Base-by-base conservation (phyloP, 2,329 filamentous ascomycete genomes). In the Pyrenochaeta sp. region DNA sequence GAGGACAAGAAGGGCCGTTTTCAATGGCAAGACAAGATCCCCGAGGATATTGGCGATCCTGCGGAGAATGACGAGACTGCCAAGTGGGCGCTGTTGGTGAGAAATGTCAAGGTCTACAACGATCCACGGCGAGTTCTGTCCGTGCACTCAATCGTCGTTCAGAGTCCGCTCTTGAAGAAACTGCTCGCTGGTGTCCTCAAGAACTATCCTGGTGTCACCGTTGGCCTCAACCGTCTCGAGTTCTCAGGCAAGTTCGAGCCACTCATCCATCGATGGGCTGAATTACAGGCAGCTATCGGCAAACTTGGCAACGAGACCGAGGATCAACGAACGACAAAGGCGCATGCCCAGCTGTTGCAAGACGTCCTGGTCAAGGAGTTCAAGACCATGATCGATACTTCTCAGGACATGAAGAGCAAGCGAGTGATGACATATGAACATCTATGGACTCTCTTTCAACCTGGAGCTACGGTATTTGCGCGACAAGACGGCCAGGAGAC, bases 201-300 rank as follows among this genome's bases (percentile, higher is more conserved):
- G 2, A 82, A 79, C 14, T 89, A 89, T 52, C 83, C 85, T 0
- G 86, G 87, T 1, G 78, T 90, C 29, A 84, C 85, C 1, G 82
- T 83, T 23, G 81, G 79, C n/a, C 77, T 90, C 11, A 80, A 85
- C n/a, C 82, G 85, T 1, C 78, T 90, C 1, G 84, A 85, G 51
- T 88, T 91, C 55, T 71, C 75, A 9, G 82, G 81, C 0, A 85
- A 84, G 0, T 90, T 90, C 54, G 78, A 85, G 62, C 84, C 85
- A 0, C 84, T 91, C 43, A 84, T 90, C 35, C 87, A 91, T 71
- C 82, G 87, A 29, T 90, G 87, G 86, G 75, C 68, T 0, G 69
- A 75, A 40, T 61, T 80, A n/a, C 61, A 68, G 21, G 44, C 57
- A 4, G 64, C 66, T 12, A 67, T 75, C 29, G 35, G 56, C n/a